A percentile compares a stretch with the other conserved stretches of the same genome.
Evolutionary conservation across 352 stramenopile genomes (phyloP).

Genomic region (Globisporangium cylindrosporum): DNA sequence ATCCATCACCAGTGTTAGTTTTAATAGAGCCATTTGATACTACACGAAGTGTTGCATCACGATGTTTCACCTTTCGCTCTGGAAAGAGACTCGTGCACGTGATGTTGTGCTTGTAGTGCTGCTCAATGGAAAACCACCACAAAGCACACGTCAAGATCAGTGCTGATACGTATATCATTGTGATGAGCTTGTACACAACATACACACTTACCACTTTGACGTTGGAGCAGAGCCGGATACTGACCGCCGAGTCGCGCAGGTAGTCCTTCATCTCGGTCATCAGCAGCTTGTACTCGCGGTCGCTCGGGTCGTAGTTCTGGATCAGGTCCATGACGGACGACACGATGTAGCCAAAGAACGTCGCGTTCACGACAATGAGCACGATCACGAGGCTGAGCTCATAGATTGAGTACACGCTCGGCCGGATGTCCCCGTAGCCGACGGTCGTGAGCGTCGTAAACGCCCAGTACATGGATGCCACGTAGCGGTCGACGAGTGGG

Average conservation of each 20-base stretch:
- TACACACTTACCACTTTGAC: slow-evolving; percentile 53
- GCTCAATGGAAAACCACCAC: not conserved
- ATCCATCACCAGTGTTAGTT: not conserved
- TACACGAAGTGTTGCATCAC: not conserved
- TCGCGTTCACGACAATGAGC: slow-evolving; percentile 81
- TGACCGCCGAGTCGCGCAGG: slow-evolving; percentile 60
- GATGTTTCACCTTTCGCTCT: slow-evolving; percentile 59
- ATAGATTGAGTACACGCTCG: slow-evolving; percentile 68
- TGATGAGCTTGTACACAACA: not conserved
- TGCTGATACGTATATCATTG: slow-evolving; percentile 6
- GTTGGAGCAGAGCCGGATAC: slow-evolving; percentile 49
- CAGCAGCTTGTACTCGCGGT: slow-evolving; percentile 67
- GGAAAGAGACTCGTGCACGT: slow-evolving; percentile 72
- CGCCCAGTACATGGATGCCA: slow-evolving; percentile 85
- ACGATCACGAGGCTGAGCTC: slow-evolving; percentile 69
- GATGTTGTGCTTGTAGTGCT: slow-evolving; percentile 79
- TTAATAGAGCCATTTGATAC: not conserved
- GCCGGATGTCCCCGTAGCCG: slow-evolving; percentile 79
- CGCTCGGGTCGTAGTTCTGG: slow-evolving; percentile 68
- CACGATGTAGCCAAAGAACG: slow-evolving; percentile 80
- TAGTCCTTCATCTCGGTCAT: slow-evolving; percentile 90
- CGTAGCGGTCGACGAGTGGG: slow-evolving; percentile 55
- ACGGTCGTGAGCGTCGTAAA: slow-evolving; percentile 91
- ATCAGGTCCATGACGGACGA: slow-evolving; percentile 82
- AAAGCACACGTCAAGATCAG: not conserved